Conservation (phyloP, 495 filamentous ascomycete genomes). For the Tuber brumale region DNA sequence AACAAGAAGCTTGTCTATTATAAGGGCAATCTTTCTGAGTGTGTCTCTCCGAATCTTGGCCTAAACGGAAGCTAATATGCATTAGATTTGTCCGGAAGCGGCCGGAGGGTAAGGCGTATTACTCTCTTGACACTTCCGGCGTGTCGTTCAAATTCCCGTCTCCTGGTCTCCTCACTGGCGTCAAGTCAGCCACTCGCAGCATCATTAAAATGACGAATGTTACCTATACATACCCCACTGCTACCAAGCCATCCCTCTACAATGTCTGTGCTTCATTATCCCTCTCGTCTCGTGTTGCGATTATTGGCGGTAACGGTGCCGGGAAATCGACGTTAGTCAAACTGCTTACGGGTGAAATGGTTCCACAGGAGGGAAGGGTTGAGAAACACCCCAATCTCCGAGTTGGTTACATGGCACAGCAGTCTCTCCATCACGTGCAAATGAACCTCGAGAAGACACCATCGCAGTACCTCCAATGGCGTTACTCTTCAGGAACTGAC, state of each 20-base stretch:
- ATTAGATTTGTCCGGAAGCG: conserved; percentile 72
- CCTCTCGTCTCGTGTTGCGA: conserved; percentile 86
- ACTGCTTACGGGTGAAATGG: conserved; percentile 87
- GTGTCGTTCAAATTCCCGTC: conserved; percentile 97
- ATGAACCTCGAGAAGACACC: conserved; percentile 99
- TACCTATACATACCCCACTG: conserved; percentile 82
- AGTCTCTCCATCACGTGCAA: conserved; percentile 97
- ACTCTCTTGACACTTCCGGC: conserved; percentile 83
- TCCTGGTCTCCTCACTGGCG: conserved; percentile 86
- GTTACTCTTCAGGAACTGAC: conserved; percentile 93
- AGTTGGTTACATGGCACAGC: conserved; percentile 99
- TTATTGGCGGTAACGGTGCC: conserved; percentile 95
- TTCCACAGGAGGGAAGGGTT: conserved; percentile 79
- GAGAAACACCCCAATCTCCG: conserved; percentile 98
- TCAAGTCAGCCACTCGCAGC: conserved; percentile 86
- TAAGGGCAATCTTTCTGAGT: conserved; percentile 82
- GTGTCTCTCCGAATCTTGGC: conserved; percentile 17
- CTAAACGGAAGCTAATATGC: conserved; percentile 21
- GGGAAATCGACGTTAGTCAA: conserved; percentile 99
- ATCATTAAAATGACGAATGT: conserved; percentile 93
- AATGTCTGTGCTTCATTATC: conserved; percentile 81
- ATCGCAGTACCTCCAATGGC: conserved; percentile 98
- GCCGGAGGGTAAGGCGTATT: conserved; percentile 98
- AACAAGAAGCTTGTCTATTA: conserved; percentile 92
- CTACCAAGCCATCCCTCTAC: conserved; percentile 74